Conservation (phyloP, 2,329 filamentous ascomycete genomes). For the Botrytis elliptica region DNA sequence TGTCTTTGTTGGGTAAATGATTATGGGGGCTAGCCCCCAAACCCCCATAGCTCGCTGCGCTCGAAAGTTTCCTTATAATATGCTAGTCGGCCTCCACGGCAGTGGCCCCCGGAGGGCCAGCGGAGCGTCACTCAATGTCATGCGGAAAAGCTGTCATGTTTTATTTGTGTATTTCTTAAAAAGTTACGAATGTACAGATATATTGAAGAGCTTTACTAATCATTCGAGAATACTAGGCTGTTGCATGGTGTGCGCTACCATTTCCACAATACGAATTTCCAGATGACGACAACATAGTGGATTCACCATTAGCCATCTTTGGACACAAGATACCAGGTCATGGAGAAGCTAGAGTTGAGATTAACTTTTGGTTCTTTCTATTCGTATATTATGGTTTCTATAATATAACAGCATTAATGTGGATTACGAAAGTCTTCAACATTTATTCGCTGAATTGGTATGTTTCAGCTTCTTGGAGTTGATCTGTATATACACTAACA, state of each 20-base stretch:
- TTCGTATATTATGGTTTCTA: constrained; percentile 70
- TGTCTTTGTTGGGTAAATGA: neutral
- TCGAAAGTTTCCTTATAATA: neutral
- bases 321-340: constrained; percentile 56
- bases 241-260: constrained; percentile 64
- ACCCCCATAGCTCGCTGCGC: neutral
- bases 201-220: neutral
- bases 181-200: neutral
- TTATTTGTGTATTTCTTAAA: neutral
- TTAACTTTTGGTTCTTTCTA: constrained; percentile 72
- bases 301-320: constrained; percentile 17
- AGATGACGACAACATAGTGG: constrained; percentile 42
- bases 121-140: neutral
- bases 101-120: neutral
- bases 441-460: constrained; percentile 68
- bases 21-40: neutral
- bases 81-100: neutral
- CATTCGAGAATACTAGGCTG: constrained; percentile 45
- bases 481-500: neutral
- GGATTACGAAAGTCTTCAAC: constrained; percentile 72
- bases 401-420: constrained; percentile 64
- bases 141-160: neutral
- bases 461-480: neutral
- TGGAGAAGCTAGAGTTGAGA: constrained; percentile 60
- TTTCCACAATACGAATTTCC: constrained; percentile 61